phyloP scores from a whole-genome alignment of 2,329 filamentous ascomycete species.

The Penicillium sp. region DNA sequence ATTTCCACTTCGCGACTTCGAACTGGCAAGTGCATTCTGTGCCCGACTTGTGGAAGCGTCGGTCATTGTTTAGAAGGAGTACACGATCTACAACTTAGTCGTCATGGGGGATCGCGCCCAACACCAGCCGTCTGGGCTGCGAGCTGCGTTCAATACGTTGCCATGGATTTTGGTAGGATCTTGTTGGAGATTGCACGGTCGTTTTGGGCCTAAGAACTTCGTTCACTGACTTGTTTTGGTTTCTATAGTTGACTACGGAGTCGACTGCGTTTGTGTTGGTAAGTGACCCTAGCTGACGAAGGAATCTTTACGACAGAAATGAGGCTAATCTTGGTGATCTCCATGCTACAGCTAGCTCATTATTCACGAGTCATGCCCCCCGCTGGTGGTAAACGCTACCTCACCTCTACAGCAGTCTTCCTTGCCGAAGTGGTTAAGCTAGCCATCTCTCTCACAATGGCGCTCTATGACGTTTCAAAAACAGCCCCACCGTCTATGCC shows the following conservation, averaged over 20 bases:
- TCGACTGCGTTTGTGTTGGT: constrained; percentile 46
- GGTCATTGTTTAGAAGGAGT: constrained; percentile 11
- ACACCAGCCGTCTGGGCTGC: constrained; percentile 34
- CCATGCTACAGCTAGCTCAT: constrained; percentile 68
- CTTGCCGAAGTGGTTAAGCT: constrained; percentile 91
- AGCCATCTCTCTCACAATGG: constrained; percentile 77
- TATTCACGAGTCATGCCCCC: constrained; percentile 93
- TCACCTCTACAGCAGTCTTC: constrained; percentile 89
- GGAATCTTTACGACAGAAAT: neutral
- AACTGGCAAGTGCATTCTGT: neutral
- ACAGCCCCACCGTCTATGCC: constrained; percentile 74
- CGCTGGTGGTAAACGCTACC: constrained; percentile 77
- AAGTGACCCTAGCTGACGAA: constrained; percentile 17
- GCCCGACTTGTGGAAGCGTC: constrained; percentile 10
- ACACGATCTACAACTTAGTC: constrained; percentile 7
- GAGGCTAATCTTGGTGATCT: constrained; percentile 12
- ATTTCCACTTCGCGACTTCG: neutral
- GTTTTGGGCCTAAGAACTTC: neutral
- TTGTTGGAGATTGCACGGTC: neutral
- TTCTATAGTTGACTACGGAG: constrained; percentile 41
- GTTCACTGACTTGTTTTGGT: constrained; percentile 9
- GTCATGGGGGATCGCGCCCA: constrained; percentile 35
- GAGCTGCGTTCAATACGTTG: constrained; percentile 31
- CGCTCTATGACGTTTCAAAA: constrained; percentile 79
- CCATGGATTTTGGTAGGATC: constrained; percentile 42